Evolutionary conservation across 495 filamentous ascomycete genomes (phyloP).

Genomic region (Bacidia rubella): DNA sequence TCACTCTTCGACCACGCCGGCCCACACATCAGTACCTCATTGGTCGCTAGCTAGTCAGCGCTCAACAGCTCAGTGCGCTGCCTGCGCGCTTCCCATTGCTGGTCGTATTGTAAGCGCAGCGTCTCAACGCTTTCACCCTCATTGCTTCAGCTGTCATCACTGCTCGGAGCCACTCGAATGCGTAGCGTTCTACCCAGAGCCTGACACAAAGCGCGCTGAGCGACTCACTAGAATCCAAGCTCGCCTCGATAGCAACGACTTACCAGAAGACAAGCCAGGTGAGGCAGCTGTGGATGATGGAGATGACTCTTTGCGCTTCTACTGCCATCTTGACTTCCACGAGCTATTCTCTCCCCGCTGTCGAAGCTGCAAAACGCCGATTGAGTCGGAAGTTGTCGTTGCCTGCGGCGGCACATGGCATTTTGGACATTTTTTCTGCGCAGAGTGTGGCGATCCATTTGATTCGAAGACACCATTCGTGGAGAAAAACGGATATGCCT

Average conservation of each 20-base stretch:
- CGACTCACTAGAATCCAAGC: constrained; percentile 54
- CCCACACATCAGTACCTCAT: constrained; percentile 11
- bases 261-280: constrained; percentile 39
- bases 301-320: constrained; percentile 64
- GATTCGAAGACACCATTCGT: constrained; percentile 73
- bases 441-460: constrained; percentile 96
- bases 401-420: constrained; percentile 94
- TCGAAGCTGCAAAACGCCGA: constrained; percentile 96
- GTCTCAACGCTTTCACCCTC: constrained; percentile 74
- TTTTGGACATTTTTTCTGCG: constrained; percentile 97
- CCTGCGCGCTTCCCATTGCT: constrained; percentile 71
- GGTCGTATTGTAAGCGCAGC: constrained; percentile 81
- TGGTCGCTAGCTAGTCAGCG: constrained; percentile 34
- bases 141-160: constrained; percentile 82
- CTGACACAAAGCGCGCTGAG: constrained; percentile 50
- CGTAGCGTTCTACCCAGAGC: constrained; percentile 91
- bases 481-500: constrained; percentile 97
- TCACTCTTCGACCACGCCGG: constrained; percentile 20
- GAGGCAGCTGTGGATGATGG: constrained; percentile 53
- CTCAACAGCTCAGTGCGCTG: constrained; percentile 66
- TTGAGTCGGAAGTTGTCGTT: constrained; percentile 87
- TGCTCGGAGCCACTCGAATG: constrained; percentile 83
- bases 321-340: constrained; percentile 96
- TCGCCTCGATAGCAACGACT: constrained; percentile 43
- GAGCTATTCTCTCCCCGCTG: constrained; percentile 86